Base-by-base conservation (phyloP, 2,329 filamentous ascomycete species). In the Stachybotrys chartarum region DNA sequence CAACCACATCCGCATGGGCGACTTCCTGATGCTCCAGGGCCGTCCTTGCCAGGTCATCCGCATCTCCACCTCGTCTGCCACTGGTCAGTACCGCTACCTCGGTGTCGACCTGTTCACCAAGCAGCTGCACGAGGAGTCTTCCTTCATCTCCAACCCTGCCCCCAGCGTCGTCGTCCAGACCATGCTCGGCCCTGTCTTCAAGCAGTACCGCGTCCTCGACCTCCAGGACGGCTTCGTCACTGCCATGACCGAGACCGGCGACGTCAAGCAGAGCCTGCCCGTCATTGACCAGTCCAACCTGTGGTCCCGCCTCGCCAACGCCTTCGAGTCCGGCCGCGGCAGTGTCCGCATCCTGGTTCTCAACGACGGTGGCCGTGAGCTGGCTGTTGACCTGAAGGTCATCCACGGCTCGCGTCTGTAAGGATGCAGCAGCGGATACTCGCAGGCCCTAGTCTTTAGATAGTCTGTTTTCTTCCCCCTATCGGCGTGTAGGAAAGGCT, bases 91-190 rank as follows among this genome's bases (percentile, higher is more conserved):
- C 87, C 90, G 94, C 74, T 99, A 97, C 85, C 90, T 99, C 61
- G 94, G 94, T 85, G 94, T 99, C 66, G 94, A 99, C 78, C 89
- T 99, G 70, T 99, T 99, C 90, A 97, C 92, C 83, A 96, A 96
- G 85, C 91, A 97, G 82, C 85, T 99, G 64, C 91, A 97, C 72
- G 94, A 99, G 81, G 94, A 99, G 87, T 96, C 91, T 56, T 93
- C 88, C 68, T 97, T 96, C 80, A 86, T 97, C 79, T 92, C 90
- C 78, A 95, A 96, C 88, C 94, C 94, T 63, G 90, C 89, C 64
- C 93, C 93, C 66, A 96, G 90, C 66, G 94, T 99, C 59, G 86
- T 97, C 61, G 93, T 99, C 69, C 94, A 99, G 88, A 97, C 93
- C 80, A 97, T 99, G 91, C 89, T 96, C 64, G 94, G 93, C 68